Evolutionary conservation across 2,329 filamentous ascomycete genomes (phyloP).

Genomic region (Penicillium concentricum): DNA sequence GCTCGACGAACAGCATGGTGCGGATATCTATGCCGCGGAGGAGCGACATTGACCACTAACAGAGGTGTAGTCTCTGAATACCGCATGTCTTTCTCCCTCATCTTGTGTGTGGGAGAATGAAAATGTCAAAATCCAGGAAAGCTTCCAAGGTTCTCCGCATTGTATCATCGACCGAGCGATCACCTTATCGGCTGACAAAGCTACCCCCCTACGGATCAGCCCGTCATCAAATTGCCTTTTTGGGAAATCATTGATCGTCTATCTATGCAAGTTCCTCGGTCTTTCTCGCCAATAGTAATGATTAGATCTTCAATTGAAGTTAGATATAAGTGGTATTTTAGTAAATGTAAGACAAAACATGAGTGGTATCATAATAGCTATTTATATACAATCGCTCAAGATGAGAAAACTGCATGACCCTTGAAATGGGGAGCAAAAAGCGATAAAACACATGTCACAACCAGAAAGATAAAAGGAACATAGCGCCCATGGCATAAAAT

Average conservation of each 20-base stretch:
- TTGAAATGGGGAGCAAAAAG: background rate
- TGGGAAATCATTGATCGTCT: background rate
- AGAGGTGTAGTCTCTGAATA: slow-evolving; percentile 44
- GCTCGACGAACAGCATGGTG: slow-evolving; percentile 44
- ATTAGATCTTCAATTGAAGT: background rate
- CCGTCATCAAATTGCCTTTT: background rate
- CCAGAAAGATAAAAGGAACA: background rate
- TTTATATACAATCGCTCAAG: slow-evolving; percentile 3
- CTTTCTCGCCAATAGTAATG: background rate
- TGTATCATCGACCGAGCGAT: slow-evolving; percentile 1
- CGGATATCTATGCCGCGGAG: slow-evolving; percentile 41
- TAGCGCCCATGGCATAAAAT: background rate
- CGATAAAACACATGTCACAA: background rate
- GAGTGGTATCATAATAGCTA: slow-evolving; percentile 4
- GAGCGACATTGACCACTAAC: slow-evolving; percentile 42
- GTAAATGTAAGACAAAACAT: background rate
- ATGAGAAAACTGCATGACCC: background rate
- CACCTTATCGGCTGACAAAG: slow-evolving; percentile 15
- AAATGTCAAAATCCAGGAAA: too few relatives aligned
- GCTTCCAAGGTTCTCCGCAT: slow-evolving; percentile 7
- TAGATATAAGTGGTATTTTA: background rate
- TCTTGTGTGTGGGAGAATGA: slow-evolving; percentile 13
- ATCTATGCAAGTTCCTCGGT: background rate
- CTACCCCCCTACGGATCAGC: background rate
- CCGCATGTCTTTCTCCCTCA: slow-evolving; percentile 41